A percentile compares a stretch with the other conserved stretches of the same genome.
Evolutionary conservation across 2,329 filamentous ascomycete species (phyloP).

Genomic region (Ilyonectria mors-panacis): DNA sequence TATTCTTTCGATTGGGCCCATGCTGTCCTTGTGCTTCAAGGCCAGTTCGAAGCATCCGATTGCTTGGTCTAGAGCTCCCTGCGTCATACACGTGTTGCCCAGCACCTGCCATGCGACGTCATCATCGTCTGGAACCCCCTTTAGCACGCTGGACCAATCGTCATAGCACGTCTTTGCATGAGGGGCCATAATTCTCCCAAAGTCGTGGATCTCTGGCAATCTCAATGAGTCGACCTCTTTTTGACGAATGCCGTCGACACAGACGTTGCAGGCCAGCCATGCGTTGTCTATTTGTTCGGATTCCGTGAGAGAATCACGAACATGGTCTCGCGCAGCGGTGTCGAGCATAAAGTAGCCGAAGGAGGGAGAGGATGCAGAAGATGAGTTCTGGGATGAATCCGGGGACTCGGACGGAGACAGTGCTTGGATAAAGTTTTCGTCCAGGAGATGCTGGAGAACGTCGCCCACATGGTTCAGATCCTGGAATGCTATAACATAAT

Average conservation of each 20-base stretch:
- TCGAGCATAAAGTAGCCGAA: constrained; percentile 28
- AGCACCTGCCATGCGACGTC: constrained; percentile 30
- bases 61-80: constrained; percentile 23
- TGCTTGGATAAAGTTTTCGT: constrained; percentile 22
- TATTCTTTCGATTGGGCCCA: constrained; percentile 23
- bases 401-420: constrained; percentile 19
- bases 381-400: constrained; percentile 23
- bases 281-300: constrained; percentile 24
- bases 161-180: constrained; percentile 29
- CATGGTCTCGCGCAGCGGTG: constrained; percentile 15
- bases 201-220: constrained; percentile 28
- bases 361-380: constrained; percentile 11
- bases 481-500: constrained; percentile 17
- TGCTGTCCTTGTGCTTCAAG: constrained; percentile 19
- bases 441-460: constrained; percentile 24
- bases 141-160: constrained; percentile 21
- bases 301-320: constrained; percentile 24
- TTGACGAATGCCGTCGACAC: constrained; percentile 25
- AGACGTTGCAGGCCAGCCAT: constrained; percentile 26
- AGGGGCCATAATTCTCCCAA: constrained; percentile 29
- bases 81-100: constrained; percentile 28
- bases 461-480: constrained; percentile 25
- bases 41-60: constrained; percentile 29
- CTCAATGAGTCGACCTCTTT: constrained; percentile 24
- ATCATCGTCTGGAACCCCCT: constrained; percentile 14